These are phyloP conservation scores for Fusarium nurragi DNA, from an alignment of 2,329 filamentous ascomycete species.

Conservation along the genomic window DNA sequence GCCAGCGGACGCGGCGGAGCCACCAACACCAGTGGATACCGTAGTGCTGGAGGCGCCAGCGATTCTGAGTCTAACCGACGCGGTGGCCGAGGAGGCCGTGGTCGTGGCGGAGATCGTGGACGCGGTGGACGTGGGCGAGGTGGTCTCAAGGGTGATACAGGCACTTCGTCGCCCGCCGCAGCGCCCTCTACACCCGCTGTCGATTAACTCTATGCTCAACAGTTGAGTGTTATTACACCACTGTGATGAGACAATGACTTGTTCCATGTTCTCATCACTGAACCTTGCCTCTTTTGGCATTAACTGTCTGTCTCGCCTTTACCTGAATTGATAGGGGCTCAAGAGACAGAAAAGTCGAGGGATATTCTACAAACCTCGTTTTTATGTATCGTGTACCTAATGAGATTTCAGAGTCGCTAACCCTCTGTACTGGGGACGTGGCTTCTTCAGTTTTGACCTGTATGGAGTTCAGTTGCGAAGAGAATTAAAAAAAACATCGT, in stretches of 20 bases:
- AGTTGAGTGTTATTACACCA: conserved; percentile 25
- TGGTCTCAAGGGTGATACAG: conserved; percentile 68
- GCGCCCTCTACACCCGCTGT: conserved; percentile 61
- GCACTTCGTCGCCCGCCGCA: conserved; percentile 62
- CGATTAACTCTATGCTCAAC: conserved; percentile 42
- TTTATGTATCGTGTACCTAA: conserved; percentile 52
- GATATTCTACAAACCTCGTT: conserved; percentile 38
- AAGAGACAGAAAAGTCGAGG: conserved; percentile 40
- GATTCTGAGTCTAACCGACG: conserved; percentile 69
- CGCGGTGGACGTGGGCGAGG: conserved; percentile 65
- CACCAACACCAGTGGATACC: conserved; percentile 75
- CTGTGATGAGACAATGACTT: conserved; percentile 25
- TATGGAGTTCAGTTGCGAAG: conserved; percentile 48
- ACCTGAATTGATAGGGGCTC: conserved; percentile 33
- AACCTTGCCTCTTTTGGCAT: conserved; percentile 33
- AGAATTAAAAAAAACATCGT: conserved; percentile 45
- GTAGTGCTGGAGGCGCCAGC: conserved; percentile 81
- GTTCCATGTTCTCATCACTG: conserved; percentile 21
- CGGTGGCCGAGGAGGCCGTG: conserved; percentile 64
- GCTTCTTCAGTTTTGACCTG: conserved; percentile 47
- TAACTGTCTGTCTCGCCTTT: conserved; percentile 35
- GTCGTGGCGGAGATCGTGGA: conserved; percentile 67
- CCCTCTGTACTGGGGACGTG: conserved; percentile 44
- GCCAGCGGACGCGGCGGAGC: conserved; percentile 70
- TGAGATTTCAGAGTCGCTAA: conserved; percentile 47